Base-by-base conservation (phyloP, 352 stramenopile species). In the Globisporangium irregulare region DNA sequence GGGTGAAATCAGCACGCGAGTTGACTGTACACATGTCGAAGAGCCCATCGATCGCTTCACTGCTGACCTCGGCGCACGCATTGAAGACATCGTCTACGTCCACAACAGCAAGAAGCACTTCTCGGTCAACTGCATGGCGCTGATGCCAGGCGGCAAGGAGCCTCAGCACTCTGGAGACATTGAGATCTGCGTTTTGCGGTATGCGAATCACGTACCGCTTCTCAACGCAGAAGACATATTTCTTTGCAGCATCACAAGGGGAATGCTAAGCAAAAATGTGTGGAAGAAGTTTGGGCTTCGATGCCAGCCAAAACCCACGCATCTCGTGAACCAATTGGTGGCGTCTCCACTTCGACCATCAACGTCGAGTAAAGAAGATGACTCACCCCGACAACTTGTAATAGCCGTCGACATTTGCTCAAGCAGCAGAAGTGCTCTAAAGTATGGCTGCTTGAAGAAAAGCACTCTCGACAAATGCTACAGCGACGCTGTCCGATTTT, bases 181-280 rank as follows among this genome's bases (percentile, higher is more conserved):
- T 9, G 73, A 89, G 15, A 79, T 93, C 54, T 84, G 81, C 38
- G 48, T 95, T 32, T 66, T 93, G 22, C 85, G 87, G 12, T 95
- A 85, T 41, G 82, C 77, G 43, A 95, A 95, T 32, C 85, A 95
- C 66, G 72, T 87, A 1, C 87, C 87, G 7, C 61, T 95, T 15
- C 54, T 93, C 59, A 88, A 80, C 50, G 59, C 68, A 3, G 82
- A 90, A 9, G 83, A 91, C 51, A 73, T 93, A 4, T 81, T 75
- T 64, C 59, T 82, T 8, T 92, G 85, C 55, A 77, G 80, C 0
- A 80, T 90, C 18, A 81, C 74, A 0, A 80, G 78, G 20, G 82
- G 79, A 1, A 38, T 91, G 1, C 55, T 60, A 27, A 75, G 66
- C 5, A 79, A 56, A 34, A 78, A 77, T 24, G 43, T 75, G 0